phyloP scores from a whole-genome alignment of 108 stramenopile genomes.

The Cyclostephanos tholiformis region DNA sequence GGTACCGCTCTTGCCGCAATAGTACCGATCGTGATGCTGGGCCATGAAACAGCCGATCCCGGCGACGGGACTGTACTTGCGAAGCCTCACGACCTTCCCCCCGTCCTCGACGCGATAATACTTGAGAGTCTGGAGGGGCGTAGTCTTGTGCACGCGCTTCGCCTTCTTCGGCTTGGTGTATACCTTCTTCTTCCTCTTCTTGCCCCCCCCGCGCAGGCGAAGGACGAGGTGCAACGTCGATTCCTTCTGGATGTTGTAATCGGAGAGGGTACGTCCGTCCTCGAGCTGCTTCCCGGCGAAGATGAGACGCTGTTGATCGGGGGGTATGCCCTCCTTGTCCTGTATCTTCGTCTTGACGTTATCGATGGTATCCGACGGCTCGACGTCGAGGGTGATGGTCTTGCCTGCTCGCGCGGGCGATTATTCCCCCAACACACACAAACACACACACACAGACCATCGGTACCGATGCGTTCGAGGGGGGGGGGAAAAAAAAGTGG shows the following conservation, averaged over 20 bases:
- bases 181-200: slow-evolving; percentile 98
- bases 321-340: no score
- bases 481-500: no score
- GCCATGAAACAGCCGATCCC: slow-evolving; percentile 99
- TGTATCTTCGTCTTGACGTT: no score
- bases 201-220: slow-evolving; percentile 92
- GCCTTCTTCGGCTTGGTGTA: slow-evolving; percentile 99
- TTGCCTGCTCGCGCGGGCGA: no score
- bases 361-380: no score
- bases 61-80: slow-evolving; percentile 95
- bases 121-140: slow-evolving; percentile 97
- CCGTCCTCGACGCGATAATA: slow-evolving; percentile 98
- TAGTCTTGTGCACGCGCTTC: slow-evolving; percentile 93
- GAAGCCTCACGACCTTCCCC: slow-evolving; percentile 95
- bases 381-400: no score
- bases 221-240: slow-evolving; percentile 95
- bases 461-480: no score
- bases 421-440: no score
- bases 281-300: slow-evolving; percentile 99
- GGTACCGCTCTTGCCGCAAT: slow-evolving; percentile 98
- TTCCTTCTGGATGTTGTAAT: slow-evolving; percentile 99
- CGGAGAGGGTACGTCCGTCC: slow-evolving; percentile 96
- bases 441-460: no score
- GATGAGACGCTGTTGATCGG: no score
- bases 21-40: slow-evolving; percentile 97